Base-by-base conservation (phyloP, 495 filamentous ascomycete species). In the Trichoderma parareesei region DNA sequence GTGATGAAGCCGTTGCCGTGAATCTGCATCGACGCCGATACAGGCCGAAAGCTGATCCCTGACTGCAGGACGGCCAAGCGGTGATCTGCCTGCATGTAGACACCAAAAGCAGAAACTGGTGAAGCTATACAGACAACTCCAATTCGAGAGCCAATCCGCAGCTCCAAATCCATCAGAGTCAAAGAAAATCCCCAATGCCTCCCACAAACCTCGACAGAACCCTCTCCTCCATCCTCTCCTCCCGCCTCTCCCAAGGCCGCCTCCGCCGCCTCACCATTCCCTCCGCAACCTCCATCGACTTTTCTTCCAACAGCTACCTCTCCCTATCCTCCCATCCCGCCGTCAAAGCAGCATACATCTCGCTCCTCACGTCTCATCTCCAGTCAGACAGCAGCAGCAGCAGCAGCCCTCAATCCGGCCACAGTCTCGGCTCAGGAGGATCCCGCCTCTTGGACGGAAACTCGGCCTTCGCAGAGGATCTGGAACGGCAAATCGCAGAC, bases 391-490 rank as follows among this genome's bases (percentile, higher is more conserved):
- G 18, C n/a, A 27, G 27, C 27, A 27, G 27, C 27, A 27, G 27
- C 27, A 27, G 27, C 16, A 18, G 18, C n/a, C 18, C 46, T 8
- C 16, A 27, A 49, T 2, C 37, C 55, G n/a, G 38, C 40, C 14
- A 68, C 69, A 16, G 67, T 8, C 73, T 86, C 6, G 85, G 85
- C 40, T 82, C 78, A n/a, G 78, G 81, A 9, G 86, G 85, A 27
- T 88, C 85, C 2, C 78, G 86, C 5, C 77, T 88, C 0, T 74
- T 88, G 0, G 85, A 92, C 71, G 90, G 90, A 5, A 93, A 92
- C 73, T 88, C 84, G 0, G 42, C 67, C 0, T 87, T 86, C 67
- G 82, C 84, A 0, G 87, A 90, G 68, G 68, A 75, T 0, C 77
- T 93, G 3, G 90, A 93, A 69, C 65, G 65, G 0, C 79, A 79